phyloP scores from a whole-genome alignment of 371 early-diverging fungal genomes.

The Funneliformis caledonium region DNA sequence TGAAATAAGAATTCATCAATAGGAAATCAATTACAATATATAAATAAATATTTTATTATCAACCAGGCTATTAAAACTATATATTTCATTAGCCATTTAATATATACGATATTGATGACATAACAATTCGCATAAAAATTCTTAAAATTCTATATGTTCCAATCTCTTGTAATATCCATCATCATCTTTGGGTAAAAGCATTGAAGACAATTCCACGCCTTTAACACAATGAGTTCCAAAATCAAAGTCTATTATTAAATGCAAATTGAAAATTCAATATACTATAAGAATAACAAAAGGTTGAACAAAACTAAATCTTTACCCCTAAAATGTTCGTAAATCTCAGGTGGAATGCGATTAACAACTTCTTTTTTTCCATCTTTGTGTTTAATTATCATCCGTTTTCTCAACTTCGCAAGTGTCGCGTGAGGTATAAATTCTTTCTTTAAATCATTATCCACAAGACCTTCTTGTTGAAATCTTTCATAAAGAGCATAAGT shows the following conservation, averaged over 20 bases:
- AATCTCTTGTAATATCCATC: constrained; percentile 20
- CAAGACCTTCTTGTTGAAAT: constrained; percentile 2
- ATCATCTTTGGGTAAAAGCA: constrained; percentile 16
- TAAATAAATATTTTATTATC: no score
- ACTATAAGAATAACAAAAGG: neutral
- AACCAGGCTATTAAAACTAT: no score
- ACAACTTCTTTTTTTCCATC: neutral
- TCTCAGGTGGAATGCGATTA: neutral
- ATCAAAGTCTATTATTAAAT: neutral
- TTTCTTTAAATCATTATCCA: constrained; percentile 14
- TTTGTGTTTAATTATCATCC: neutral
- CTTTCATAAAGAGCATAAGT: neutral
- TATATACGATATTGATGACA: no score
- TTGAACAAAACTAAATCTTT: neutral
- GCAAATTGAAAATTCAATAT: neutral
- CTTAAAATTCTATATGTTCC: neutral
- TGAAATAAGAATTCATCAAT: no score
- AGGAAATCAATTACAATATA: no score
- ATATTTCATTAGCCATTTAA: no score
- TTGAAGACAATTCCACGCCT: constrained; percentile 11
- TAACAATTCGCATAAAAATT: no score
- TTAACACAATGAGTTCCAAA: constrained; percentile 19
- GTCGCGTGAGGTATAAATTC: constrained; percentile 20
- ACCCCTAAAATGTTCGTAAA: constrained; percentile 21
- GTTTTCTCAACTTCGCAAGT: neutral